These are phyloP conservation scores for Coffea canephora DNA, from an alignment of 257 asterid species.

Conservation along the genomic window DNA sequence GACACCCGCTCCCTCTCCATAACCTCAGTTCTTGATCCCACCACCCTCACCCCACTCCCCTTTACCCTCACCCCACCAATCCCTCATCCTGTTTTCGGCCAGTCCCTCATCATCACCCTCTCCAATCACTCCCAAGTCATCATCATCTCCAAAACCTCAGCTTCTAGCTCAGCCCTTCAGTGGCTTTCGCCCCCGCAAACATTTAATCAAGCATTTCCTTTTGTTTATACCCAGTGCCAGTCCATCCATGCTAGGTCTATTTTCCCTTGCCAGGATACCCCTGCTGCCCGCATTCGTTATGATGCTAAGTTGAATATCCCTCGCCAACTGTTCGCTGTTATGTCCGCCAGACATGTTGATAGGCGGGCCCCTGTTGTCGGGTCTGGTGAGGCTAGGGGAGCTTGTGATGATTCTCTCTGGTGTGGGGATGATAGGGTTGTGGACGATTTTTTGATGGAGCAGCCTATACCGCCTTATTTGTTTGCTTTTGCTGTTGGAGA, in stretches of 20 bases:
- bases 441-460: conserved; percentile 92
- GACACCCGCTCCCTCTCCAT: conserved; percentile 79
- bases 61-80: conserved; percentile 39
- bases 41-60: conserved; percentile 48
- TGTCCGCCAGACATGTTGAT: conserved; percentile 65
- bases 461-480: conserved; percentile 81
- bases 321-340: conserved; percentile 61
- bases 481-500: conserved; percentile 96
- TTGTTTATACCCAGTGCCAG: conserved; percentile 92
- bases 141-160: conserved; percentile 50
- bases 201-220: conserved; percentile 65
- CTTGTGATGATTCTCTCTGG: conserved; percentile 76
- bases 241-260: conserved; percentile 91
- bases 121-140: conserved; percentile 52
- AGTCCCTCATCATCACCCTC: conserved; percentile 50
- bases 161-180: conserved; percentile 74
- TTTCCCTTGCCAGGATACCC: conserved; percentile 97
- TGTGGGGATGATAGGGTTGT: conserved; percentile 77
- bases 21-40: conserved; percentile 54
- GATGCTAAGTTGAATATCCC: conserved; percentile 73
- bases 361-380: conserved; percentile 48
- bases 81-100: conserved; percentile 59
- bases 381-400: conserved; percentile 43
- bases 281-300: conserved; percentile 73
- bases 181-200: conserved; percentile 94